phyloP scores from a whole-genome alignment of 208 protist genomes.

The Crithidia sp. region DNA sequence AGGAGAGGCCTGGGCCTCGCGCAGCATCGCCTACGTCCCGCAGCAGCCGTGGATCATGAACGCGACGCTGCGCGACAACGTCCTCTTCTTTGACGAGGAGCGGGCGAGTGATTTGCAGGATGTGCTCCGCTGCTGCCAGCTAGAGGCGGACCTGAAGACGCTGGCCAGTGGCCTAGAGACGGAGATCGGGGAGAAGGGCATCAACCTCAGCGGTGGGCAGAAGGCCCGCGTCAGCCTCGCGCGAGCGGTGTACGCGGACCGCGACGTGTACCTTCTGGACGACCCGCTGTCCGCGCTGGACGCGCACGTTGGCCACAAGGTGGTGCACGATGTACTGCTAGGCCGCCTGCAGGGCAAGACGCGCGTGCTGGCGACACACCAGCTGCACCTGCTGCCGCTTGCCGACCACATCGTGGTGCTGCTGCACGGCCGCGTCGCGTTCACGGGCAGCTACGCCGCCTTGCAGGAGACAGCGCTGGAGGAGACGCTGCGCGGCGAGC shows the following conservation, averaged over 20 bases:
- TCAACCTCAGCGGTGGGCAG: conserved; percentile 91
- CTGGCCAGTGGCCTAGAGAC: conserved; percentile 87
- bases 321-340: conserved; percentile 56
- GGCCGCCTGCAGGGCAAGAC: conserved; percentile 83
- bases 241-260: conserved; percentile 86
- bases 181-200: conserved; percentile 89
- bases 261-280: conserved; percentile 91
- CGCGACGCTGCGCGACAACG: conserved; percentile 90
- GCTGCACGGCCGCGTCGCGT: conserved; percentile 56
- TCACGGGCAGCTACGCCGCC: conserved; percentile 40
- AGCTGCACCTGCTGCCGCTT: conserved; percentile 86
- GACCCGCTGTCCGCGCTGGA: conserved; percentile 94
- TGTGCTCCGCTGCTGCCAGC: conserved; percentile 64
- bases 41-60: conserved; percentile 95
- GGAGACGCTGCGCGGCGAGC: neutral
- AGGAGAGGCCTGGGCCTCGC: conserved; percentile 38
- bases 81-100: conserved; percentile 87
- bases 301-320: conserved; percentile 68
- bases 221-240: conserved; percentile 87
- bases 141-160: conserved; percentile 84
- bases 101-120: conserved; percentile 49
- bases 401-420: conserved; percentile 91
- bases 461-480: conserved; percentile 41
- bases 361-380: conserved; percentile 94
- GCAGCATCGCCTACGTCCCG: conserved; percentile 85